phyloP scores from a whole-genome alignment of 2,329 filamentous ascomycete genomes.

The Xenoacremonium recifei region DNA sequence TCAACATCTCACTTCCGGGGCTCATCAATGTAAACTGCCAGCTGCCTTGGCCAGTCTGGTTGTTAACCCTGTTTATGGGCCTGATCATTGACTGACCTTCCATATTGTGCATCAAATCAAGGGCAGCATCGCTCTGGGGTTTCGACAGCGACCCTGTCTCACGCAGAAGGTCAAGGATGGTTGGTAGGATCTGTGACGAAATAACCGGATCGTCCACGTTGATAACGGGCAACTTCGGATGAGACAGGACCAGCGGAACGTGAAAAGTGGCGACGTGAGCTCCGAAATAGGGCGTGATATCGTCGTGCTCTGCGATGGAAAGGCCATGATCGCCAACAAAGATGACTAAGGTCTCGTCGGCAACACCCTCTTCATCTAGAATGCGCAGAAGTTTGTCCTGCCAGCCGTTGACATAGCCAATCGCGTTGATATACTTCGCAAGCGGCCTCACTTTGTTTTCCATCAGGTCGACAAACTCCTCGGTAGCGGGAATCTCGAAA shows the following conservation, averaged over 20 bases:
- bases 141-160: slow-evolving; percentile 23
- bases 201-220: slow-evolving; percentile 22
- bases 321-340: slow-evolving; percentile 30
- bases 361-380: slow-evolving; percentile 26
- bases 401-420: slow-evolving; percentile 28
- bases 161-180: slow-evolving; percentile 28
- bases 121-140: slow-evolving; percentile 11
- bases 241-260: slow-evolving; percentile 28
- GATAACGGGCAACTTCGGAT: slow-evolving; percentile 24
- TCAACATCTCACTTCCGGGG: slow-evolving; percentile 23
- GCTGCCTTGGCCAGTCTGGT: slow-evolving; percentile 11
- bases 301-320: slow-evolving; percentile 24
- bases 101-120: slow-evolving; percentile 20
- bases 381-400: slow-evolving; percentile 21
- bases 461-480: slow-evolving; percentile 14
- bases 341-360: slow-evolving; percentile 29
- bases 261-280: slow-evolving; percentile 23
- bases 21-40: slow-evolving; percentile 29
- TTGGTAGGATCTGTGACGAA: slow-evolving; percentile 27
- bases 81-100: slow-evolving; percentile 26
- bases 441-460: slow-evolving; percentile 18
- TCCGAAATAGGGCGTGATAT: slow-evolving; percentile 25
- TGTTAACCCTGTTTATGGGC: slow-evolving; percentile 9
- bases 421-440: slow-evolving; percentile 26
- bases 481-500: slow-evolving; percentile 9